A percentile compares a stretch with the other conserved stretches of the same genome.
phyloP scores from a whole-genome alignment of 2,329 filamentous ascomycete genomes.

The Ampelomyces quisqualis region DNA sequence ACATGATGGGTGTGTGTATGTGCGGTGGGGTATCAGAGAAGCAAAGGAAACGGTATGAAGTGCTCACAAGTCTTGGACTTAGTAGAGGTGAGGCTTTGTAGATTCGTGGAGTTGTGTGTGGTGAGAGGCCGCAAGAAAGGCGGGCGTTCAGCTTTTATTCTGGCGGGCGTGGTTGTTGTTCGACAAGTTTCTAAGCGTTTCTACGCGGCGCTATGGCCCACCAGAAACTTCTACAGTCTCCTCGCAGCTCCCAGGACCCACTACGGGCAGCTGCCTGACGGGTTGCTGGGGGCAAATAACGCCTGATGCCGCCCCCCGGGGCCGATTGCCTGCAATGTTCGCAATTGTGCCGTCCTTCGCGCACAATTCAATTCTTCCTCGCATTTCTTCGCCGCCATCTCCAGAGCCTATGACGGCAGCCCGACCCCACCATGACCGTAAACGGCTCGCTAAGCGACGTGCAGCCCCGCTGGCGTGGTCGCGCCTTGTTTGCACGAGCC shows the following conservation, averaged over 20 bases:
- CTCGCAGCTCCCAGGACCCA: constrained; percentile 20
- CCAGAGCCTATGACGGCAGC: constrained; percentile 13
- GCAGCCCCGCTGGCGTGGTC: constrained; percentile 11
- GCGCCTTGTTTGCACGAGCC: constrained; percentile 2
- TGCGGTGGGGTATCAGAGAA: constrained; percentile 30
- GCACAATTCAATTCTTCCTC: constrained; percentile 5
- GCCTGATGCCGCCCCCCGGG: not conserved
- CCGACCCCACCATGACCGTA: constrained; percentile 16
- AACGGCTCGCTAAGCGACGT: constrained; percentile 12
- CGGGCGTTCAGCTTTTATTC: constrained; percentile 33
- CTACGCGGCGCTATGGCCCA: constrained; percentile 16
- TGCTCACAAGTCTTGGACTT: constrained; percentile 40
- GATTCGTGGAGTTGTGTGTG: constrained; percentile 22
- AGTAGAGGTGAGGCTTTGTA: constrained; percentile 31
- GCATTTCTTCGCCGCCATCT: constrained; percentile 5
- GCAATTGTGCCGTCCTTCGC: constrained; percentile 5
- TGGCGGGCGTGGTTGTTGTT: constrained; percentile 21
- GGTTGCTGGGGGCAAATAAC: constrained; percentile 9
- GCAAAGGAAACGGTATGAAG: constrained; percentile 17
- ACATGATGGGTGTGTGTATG: constrained; percentile 27
- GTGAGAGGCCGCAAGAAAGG: constrained; percentile 16
- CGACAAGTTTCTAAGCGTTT: constrained; percentile 23
- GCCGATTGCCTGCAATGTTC: constrained; percentile 4
- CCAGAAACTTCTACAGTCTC: constrained; percentile 22
- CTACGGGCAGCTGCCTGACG: constrained; percentile 22